Base-by-base conservation (phyloP, 441 rosid genomes). In the Pelargonium cotyledonis region DNA sequence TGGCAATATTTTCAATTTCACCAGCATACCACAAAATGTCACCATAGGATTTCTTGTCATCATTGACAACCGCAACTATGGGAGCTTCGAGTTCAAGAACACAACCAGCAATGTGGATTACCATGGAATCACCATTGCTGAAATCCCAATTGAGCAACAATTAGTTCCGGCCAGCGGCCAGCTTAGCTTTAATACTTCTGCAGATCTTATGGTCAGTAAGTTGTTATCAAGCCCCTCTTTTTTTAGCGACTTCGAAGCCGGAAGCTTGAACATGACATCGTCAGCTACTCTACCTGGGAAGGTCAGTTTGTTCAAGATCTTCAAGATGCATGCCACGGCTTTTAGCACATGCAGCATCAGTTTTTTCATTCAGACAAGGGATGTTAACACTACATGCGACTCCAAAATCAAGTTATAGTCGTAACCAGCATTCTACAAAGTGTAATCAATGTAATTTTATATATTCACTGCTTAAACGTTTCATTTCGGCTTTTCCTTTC, bases 261-360 rank as follows among this genome's bases (percentile, higher is more conserved):
- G 70, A 51, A 51, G 47, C 12, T 12, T 67, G 9, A 51, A 51
- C 16, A 15, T 67, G 15, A 67, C 70, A 23, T 47, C 70, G 2
- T 47, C 44, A 12, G 35, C 62, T 6, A 51, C 15, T 18, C 21
- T 67, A 51, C 60, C 10, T 11, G 70, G 70, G 62, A 10, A 67
- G 16, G 70, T 26, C 16, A 49, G 57, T n/a, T 49, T 67, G 61
- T 26, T 47, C 3, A 47, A 47, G 70, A 67, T 67, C 35, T 23
- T 67, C 21, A 67, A 67, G 70, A 14, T 29, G n/a, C 53, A 67
- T 49, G 70, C 70, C n/a, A 47, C 19, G 19, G 62, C 70, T 8
- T 16, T 21, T 19, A 67, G 61, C 38, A 21, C 70, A 11, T 67
- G 70, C 51, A 61, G 49, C 40, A 47, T 67, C 10, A 21, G 35